Conservation (phyloP, 208 protist genomes). For the Lotmaria passim region DNA sequence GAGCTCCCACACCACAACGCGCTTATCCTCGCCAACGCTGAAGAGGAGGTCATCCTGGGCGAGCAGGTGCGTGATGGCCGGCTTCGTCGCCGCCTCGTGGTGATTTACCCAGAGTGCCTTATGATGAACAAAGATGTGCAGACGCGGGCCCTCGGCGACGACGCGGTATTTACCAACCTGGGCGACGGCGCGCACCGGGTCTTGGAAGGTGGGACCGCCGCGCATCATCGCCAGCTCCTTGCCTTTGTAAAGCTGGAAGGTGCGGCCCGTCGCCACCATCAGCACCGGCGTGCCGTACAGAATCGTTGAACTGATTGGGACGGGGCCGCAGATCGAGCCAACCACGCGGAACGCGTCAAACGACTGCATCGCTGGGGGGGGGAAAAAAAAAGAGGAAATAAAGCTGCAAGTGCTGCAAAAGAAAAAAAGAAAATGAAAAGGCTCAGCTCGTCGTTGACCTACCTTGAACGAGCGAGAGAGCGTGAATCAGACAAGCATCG, state of each 20-base stretch:
- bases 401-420: not conserved
- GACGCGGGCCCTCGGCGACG: constrained; percentile 72
- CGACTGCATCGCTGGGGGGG: constrained; percentile 48
- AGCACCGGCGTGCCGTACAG: constrained; percentile 81
- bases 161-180: constrained; percentile 82
- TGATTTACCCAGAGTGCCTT: constrained; percentile 75
- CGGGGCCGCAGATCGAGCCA: constrained; percentile 72
- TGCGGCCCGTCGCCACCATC: constrained; percentile 84
- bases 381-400: constrained; percentile 8
- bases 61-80: constrained; percentile 55
- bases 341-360: constrained; percentile 88
- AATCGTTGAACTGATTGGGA: constrained; percentile 69
- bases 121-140: constrained; percentile 84
- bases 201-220: constrained; percentile 73
- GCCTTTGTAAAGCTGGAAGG: constrained; percentile 86
- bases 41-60: constrained; percentile 86
- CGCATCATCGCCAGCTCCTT: constrained; percentile 83
- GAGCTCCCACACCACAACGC: constrained; percentile 73
- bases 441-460: too few species aligned
- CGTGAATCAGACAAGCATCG: too few species aligned
- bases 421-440: constrained; percentile 9
- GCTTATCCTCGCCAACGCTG: constrained; percentile 71
- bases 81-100: constrained; percentile 60
- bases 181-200: constrained; percentile 67
- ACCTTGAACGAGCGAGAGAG: too few species aligned